Conservation (phyloP, 169 alveolate genomes). For the Neospora caninum region DNA sequence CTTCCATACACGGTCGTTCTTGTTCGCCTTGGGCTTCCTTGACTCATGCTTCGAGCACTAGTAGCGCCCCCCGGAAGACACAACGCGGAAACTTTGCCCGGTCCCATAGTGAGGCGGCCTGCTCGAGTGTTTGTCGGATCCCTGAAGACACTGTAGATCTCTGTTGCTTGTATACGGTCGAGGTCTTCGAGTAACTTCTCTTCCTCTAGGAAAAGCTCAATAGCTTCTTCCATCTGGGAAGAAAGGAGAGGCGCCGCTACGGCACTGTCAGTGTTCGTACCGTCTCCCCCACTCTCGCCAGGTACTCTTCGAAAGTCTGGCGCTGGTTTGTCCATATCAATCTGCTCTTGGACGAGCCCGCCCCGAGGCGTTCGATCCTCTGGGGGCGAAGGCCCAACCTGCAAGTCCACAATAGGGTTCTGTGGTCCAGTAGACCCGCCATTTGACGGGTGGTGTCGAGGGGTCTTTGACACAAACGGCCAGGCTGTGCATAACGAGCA, state of each 20-base stretch:
- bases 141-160: neutral
- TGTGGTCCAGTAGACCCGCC: too few relatives aligned
- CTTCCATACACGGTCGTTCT: neutral
- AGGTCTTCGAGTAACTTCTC: neutral
- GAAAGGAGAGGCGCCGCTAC: neutral
- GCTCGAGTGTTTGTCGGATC: neutral
- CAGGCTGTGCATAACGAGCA: too few relatives aligned
- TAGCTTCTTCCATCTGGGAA: constrained; percentile 14
- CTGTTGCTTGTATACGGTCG: neutral
- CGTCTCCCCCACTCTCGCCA: neutral
- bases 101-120: neutral
- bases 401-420: too few relatives aligned
- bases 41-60: neutral
- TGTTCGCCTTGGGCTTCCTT: neutral
- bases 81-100: neutral
- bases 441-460: too few relatives aligned
- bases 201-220: neutral
- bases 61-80: neutral
- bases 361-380: neutral
- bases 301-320: neutral
- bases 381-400: too few relatives aligned
- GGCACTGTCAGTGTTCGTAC: neutral
- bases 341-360: neutral
- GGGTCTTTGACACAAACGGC: too few relatives aligned
- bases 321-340: neutral